phyloP scores from a whole-genome alignment of 208 protist genomes.

The Leishmania mexicana region DNA sequence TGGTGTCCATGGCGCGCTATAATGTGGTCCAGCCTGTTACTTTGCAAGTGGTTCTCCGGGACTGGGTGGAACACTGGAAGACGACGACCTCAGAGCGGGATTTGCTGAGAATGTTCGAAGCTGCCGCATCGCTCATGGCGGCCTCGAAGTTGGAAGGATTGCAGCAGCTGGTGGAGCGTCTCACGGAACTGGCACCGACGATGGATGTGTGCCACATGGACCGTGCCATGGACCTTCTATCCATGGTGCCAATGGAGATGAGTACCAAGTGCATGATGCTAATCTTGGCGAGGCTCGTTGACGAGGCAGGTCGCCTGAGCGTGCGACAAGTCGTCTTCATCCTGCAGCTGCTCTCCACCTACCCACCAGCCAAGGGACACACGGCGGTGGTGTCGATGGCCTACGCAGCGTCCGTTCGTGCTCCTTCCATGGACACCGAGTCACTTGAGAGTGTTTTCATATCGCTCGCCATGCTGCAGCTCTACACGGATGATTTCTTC shows the following conservation, averaged over 20 bases:
- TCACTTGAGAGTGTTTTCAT: slow-evolving; percentile 63
- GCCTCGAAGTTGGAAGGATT: slow-evolving; percentile 10
- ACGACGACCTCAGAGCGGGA: slow-evolving; percentile 49
- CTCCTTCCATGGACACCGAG: slow-evolving; percentile 54
- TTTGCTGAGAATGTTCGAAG: slow-evolving; percentile 57
- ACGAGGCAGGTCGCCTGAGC: slow-evolving; percentile 63
- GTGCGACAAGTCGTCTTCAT: slow-evolving; percentile 55
- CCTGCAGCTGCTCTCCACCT: slow-evolving; percentile 76
- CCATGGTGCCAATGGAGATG: slow-evolving; percentile 54
- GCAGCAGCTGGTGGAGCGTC: slow-evolving; percentile 29
- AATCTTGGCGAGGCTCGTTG: slow-evolving; percentile 62
- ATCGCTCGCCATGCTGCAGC: slow-evolving; percentile 56
- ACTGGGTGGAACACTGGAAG: slow-evolving; percentile 26
- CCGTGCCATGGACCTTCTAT: slow-evolving; percentile 69
- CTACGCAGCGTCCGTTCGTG: slow-evolving; percentile 63
- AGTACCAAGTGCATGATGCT: slow-evolving; percentile 53
- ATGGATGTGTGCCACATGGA: slow-evolving; percentile 63
- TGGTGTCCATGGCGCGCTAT: slow-evolving; percentile 70
- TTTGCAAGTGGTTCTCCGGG: slow-evolving; percentile 38
- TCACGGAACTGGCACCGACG: slow-evolving; percentile 36
- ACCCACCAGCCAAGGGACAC: slow-evolving; percentile 72
- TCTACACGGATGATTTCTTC: slow-evolving; percentile 89
- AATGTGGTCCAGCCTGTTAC: slow-evolving; percentile 35
- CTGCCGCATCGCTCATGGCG: slow-evolving; percentile 34
- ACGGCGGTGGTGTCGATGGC: slow-evolving; percentile 70